A percentile compares a stretch with the other conserved stretches of the same genome.
Conservation (phyloP, 2,329 filamentous ascomycete species). For the Pseudocercospora fijiensis region DNA sequence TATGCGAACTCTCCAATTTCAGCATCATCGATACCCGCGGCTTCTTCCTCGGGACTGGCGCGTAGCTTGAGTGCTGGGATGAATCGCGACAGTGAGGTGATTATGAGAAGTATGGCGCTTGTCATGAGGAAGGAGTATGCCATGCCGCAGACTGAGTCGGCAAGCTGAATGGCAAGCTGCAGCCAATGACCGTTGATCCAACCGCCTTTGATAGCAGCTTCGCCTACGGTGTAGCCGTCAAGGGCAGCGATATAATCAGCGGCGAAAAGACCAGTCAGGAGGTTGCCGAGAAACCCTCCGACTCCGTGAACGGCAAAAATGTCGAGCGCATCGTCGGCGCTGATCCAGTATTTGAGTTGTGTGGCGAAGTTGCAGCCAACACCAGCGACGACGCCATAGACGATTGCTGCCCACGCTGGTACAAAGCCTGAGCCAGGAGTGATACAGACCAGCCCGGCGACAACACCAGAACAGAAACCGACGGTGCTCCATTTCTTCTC, state of each 20-base stretch:
- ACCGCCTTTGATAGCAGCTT: constrained; percentile 66
- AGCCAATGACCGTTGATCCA: constrained; percentile 84
- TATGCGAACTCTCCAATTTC: constrained; percentile 96
- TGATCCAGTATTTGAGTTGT: constrained; percentile 81
- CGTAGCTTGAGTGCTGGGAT: constrained; percentile 74
- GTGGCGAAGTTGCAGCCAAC: constrained; percentile 83
- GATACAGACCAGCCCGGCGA: constrained; percentile 83
- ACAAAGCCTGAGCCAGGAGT: constrained; percentile 86
- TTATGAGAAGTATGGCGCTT: constrained; percentile 64
- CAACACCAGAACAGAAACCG: constrained; percentile 87
- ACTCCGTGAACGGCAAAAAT: constrained; percentile 83
- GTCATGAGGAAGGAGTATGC: constrained; percentile 77
- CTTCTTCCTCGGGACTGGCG: constrained; percentile 73
- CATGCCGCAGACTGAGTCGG: constrained; percentile 74
- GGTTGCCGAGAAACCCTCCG: constrained; percentile 75
- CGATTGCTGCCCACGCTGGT: constrained; percentile 77
- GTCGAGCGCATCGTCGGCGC: constrained; percentile 81
- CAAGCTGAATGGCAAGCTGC: constrained; percentile 79
- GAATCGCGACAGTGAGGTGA: constrained; percentile 70
- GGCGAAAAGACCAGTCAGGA: constrained; percentile 79
- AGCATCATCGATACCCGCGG: constrained; percentile 78
- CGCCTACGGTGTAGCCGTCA: constrained; percentile 70
- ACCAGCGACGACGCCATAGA: constrained; percentile 75
- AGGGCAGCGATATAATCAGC: constrained; percentile 80
- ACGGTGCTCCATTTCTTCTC: constrained; percentile 92